Base-by-base conservation (phyloP, 1,284 basidiomycete genomes). In the Ceratobasidium sp. region DNA sequence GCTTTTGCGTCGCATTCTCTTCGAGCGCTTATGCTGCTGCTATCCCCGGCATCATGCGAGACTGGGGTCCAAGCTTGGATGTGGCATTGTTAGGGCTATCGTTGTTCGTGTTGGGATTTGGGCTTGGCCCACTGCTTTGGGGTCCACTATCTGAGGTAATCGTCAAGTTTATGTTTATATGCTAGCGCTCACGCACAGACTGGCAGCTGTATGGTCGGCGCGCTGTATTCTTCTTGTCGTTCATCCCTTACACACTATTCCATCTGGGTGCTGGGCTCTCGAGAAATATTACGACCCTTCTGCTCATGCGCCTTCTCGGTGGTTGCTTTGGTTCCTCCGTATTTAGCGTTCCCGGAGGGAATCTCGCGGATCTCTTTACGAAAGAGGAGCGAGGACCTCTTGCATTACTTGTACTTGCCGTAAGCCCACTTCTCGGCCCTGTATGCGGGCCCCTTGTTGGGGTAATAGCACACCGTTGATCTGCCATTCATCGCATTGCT, bases 401-500 rank as follows among this genome's bases (percentile, higher is more conserved):
- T 15, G 53, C 65, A 34, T 40, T 55, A 5, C 4, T 56, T 3
- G 35, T 68, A 2, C 53, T 68, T 31, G 52, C 65, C 6, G 53
- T 68, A 4, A 56, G 52, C 42, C 65, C 65, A 0, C 42, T 68
- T 8, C 31, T 56, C n/a, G 65, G 65, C 2, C 65, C 65, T 2
- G 65, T 68, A 22, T 56, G 52, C n/a, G 65, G 65, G 8, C 65
- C 65, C 10, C n/a, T 68, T 32, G 65, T 68, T 1, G 65, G 65
- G 22, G 64, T 62, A 31, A n/a, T 38, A 32, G 35, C 32, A 25
- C 22, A 20, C 27, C 8, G 17, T 49, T 15, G 55, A 29, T 57
- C 10, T n/a, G 10, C 29, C 3, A 3, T 3, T 42, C 8, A 40
- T 22, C 10, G 22, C 45, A 6, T 27, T 45, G 1, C 27, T 43